Base-by-base conservation (phyloP, 352 stramenopile species). In the Phytophthora agathidicida region DNA sequence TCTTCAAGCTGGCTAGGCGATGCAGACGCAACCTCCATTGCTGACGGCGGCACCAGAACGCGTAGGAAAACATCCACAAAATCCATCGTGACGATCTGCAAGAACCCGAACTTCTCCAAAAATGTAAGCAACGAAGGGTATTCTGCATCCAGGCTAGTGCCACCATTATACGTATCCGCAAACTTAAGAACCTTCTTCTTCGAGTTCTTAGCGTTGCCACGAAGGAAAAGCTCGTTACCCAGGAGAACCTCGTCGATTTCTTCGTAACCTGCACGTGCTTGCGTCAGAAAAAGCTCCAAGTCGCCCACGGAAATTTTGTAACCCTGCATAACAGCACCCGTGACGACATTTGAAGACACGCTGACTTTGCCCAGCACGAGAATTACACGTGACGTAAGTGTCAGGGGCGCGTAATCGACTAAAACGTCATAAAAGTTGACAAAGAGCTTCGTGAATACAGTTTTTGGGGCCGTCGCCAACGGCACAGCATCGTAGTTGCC, bases 361-460 rank as follows among this genome's bases (percentile, higher is more conserved):
- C 69, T 77, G 6, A 93, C 65, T 19, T 84, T 91, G 4, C 86
- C 86, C 7, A 95, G 58, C 32, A 92, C 68, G 24, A 96, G 41
- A 33, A 96, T 89, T 7, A 88, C 56, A n/a, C 84, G 75, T 16
- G 84, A 93, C 7, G 68, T 65, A 36, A 93, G 46, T 5, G 65
- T 75, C 14, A 70, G 59, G 26, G 87, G 87, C 9, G 85, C 73
- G 39, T 96, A 96, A 59, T 96, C 87, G 5, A 94, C 60, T 7
- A 93, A 54, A 16, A 78, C 79, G 45, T 96, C 80, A 53, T 94
- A 95, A 13, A 93, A 84, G 39, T 92, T 92, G 23, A 96, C 75
- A 31, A 91, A 90, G 1, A 96, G 74, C 65, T 96, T 96, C 8
- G 87, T 96, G 49, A 96, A 96, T 5, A 94, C 76, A 6, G 85